Conservation (phyloP, 2,329 filamentous ascomycete genomes). For the Hypoxylon sp. region DNA sequence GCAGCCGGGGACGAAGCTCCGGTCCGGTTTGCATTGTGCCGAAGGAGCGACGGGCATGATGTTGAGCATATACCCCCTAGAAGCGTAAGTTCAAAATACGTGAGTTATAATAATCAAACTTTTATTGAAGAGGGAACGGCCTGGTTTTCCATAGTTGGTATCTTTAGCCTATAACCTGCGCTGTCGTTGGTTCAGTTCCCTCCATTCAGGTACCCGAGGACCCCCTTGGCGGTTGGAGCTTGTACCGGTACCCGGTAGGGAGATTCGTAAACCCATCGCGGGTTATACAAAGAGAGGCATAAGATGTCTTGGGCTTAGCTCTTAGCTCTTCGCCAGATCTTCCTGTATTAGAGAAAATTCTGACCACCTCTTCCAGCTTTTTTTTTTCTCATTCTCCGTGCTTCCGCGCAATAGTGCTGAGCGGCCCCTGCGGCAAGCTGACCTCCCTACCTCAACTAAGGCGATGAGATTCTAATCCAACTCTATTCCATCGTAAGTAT, state of each 20-base stretch:
- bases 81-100: background rate
- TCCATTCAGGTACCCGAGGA: background rate
- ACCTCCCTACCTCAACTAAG: background rate
- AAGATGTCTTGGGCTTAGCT: background rate
- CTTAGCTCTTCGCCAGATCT: background rate
- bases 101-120: conserved; percentile 9
- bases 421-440: conserved; percentile 5
- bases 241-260: background rate
- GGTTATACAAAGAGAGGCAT: background rate
- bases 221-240: background rate
- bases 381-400: background rate
- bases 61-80: conserved; percentile 2
- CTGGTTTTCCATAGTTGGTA: background rate
- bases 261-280: background rate
- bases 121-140: background rate
- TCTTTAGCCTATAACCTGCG: background rate
- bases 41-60: conserved; percentile 20
- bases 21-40: conserved; percentile 3
- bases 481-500: background rate
- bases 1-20: conserved; percentile 5
- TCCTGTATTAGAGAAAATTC: conserved; percentile 3
- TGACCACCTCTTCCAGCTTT: background rate
- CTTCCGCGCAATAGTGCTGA: conserved; percentile 6
- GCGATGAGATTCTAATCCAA: background rate
- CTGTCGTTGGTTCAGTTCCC: background rate